Base-by-base conservation (phyloP, 1,139 yeast species). In the Geotrichum aggregatum region DNA sequence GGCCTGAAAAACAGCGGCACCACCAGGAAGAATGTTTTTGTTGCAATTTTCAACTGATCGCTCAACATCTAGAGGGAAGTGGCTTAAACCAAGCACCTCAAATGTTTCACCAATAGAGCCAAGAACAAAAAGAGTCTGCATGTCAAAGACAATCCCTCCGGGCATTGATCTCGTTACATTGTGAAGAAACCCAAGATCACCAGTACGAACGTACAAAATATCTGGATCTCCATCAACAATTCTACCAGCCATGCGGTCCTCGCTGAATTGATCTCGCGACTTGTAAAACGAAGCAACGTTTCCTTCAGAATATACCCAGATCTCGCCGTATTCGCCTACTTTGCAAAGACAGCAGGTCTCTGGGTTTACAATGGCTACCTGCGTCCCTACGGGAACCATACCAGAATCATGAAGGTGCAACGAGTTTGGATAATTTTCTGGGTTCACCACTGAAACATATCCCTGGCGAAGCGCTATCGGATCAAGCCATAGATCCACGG, bases 291-390 rank as follows among this genome's bases (percentile, higher is more conserved):
- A 79, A 6, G 74, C 67, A 33, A 83, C 83, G 61, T 84, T 88
- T 0, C 92, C 95, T 60, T 89, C 96, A 1, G 96, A 85, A 57
- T 85, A 80, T 1, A 92, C 94, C 98, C 98, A 92, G 44, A 92
- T 89, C 69, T 92, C 98, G 38, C 99, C 99, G 66, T 82, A 84
- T 66, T 94, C 98, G 13, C 98, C 98, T 54, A 83, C 84, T 56
- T 78, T 80, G 66, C 98, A 92, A n/a, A 89, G 71, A 50, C 74
- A 71, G 47, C 79, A 70, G 0, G 97, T 92, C 66, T 91, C 97
- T 0, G 98, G 98, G 60, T 94, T 94, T 5, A 92, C 98, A 56
- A 92, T 87, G 1, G 95, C 94, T 41, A 94, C 81, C 64, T 89
- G 95, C 0, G 98, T 87, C 64, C 95, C 87, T 14, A 89, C 92